Evolutionary conservation across 352 stramenopile species (phyloP).

Genomic region (Globisporangium yorkense): DNA sequence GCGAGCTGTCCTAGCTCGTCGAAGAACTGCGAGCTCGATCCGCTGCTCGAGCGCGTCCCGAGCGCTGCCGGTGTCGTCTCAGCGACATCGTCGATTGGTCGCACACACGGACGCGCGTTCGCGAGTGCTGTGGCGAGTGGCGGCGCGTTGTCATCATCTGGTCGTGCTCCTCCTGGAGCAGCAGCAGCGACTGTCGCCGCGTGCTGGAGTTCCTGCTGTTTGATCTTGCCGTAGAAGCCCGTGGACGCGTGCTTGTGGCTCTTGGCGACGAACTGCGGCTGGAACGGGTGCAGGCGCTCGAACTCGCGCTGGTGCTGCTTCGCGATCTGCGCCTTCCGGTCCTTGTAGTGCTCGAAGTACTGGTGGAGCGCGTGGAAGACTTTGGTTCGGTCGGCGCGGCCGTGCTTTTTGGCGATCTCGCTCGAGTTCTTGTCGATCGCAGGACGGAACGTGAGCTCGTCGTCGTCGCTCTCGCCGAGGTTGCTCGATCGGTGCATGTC

Average conservation of each 20-base stretch:
- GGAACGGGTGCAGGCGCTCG: constrained; percentile 52
- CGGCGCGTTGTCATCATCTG: neutral
- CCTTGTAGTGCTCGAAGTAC: constrained; percentile 68
- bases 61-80: constrained; percentile 1
- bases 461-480: constrained; percentile 20
- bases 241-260: constrained; percentile 24
- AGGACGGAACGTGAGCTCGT: constrained; percentile 65
- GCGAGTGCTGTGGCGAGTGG: constrained; percentile 42
- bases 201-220: constrained; percentile 7
- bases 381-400: constrained; percentile 42
- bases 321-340: constrained; percentile 39
- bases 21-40: constrained; percentile 22
- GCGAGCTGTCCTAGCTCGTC: constrained; percentile 6
- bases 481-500: constrained; percentile 6
- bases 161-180: neutral
- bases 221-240: constrained; percentile 56
- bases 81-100: constrained; percentile 37
- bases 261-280: constrained; percentile 49
- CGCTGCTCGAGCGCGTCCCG: constrained; percentile 25
- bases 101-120: constrained; percentile 54
- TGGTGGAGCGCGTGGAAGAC: constrained; percentile 68
- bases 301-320: constrained; percentile 61
- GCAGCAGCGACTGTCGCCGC: neutral
- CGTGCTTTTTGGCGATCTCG: constrained; percentile 54
- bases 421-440: constrained; percentile 69